These are phyloP conservation scores for Cystobasidium onofrii DNA, from an alignment of 768 basidiomycete species.

Conservation along the genomic window DNA sequence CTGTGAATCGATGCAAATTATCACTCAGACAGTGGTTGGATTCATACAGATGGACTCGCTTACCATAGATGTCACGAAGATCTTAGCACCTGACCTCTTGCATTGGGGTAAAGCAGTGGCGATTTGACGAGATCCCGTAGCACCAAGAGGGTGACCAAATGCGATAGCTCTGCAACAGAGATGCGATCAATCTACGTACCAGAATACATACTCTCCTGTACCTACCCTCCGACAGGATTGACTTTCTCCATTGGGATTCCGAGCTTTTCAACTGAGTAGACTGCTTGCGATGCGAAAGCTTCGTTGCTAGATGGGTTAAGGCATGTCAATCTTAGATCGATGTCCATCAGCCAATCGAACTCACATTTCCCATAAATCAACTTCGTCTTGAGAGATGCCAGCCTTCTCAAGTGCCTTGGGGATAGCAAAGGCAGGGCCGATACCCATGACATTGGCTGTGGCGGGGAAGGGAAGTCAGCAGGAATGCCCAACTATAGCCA, in stretches of 20 bases:
- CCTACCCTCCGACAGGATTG: slow-evolving; percentile 73
- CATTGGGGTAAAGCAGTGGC: slow-evolving; percentile 70
- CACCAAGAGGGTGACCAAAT: slow-evolving; percentile 72
- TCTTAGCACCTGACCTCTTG: slow-evolving; percentile 63
- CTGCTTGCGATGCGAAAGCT: slow-evolving; percentile 49
- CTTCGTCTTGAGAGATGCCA: slow-evolving; percentile 60
- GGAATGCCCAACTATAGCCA: too few relatives aligned
- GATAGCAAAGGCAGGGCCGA: slow-evolving; percentile 78
- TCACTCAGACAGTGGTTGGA: not conserved
- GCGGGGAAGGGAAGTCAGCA: too few relatives aligned
- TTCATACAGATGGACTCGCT: slow-evolving; percentile 56
- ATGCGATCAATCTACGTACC: not conserved
- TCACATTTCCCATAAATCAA: slow-evolving; percentile 62
- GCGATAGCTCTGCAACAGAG: slow-evolving; percentile 25
- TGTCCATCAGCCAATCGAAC: not conserved
- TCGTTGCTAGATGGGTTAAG: slow-evolving; percentile 29
- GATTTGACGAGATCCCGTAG: slow-evolving; percentile 75
- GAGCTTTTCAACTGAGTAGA: slow-evolving; percentile 63
- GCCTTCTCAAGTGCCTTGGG: slow-evolving; percentile 60
- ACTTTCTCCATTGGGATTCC: slow-evolving; percentile 59
- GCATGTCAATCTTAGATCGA: not conserved
- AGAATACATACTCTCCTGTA: slow-evolving; percentile 54
- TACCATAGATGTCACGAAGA: slow-evolving; percentile 88
- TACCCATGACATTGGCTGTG: slow-evolving; percentile 34
- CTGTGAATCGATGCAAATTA: not conserved